Base-by-base conservation (phyloP, 2,329 filamentous ascomycete species). In the Magnaporthiopsis rhizophila region DNA sequence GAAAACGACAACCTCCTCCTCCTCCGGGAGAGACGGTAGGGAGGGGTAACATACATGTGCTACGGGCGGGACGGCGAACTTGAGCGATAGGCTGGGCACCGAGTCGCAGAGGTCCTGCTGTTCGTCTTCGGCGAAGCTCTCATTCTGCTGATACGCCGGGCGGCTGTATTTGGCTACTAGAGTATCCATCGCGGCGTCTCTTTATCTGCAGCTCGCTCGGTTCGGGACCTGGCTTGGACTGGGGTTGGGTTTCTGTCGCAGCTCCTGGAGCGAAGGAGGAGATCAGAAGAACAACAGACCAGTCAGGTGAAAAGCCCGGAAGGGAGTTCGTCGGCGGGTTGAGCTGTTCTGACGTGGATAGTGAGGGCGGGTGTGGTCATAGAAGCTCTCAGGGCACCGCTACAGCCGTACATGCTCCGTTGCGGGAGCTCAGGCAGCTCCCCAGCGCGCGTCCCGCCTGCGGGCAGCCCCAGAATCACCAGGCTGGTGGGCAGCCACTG, bases 11-110 rank as follows among this genome's bases (percentile, higher is more conserved):
- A 21, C n/a, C 45, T 53, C 18, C 45, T 50, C 38, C 38, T 21
- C 8, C 38, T 30, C 3, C 30, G 30, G 34, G 21, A 24, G 45
- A 24, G 45, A 18, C 8, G 45, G 45, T 21, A 21, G 21, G 45
- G 45, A 53, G 45, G 45, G 45, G 45, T 53, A 21, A 78, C 87
- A 73, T 81, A 96, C 92, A 79, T 96, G 90, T 71, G 91, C 89
- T 77, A 98, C 86, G 63, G 95, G 94, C 65, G 95, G 95, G 79
- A 99, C 89, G 72, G 92, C 91, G 79, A 99, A 99, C 79, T 93
- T 96, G 76, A 97, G 86, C 64, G 91, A 94, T 71, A 97, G 83
- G 71, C 88, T 87, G 73, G 91, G 89, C 69, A 86, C 81, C 71
- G 86, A 83, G 73, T 91, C 87, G 73, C 81, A 81, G 74, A 89